These are phyloP conservation scores for Aphanomyces cochlioides DNA, from an alignment of 352 stramenopile genomes.

Conservation along the genomic window DNA sequence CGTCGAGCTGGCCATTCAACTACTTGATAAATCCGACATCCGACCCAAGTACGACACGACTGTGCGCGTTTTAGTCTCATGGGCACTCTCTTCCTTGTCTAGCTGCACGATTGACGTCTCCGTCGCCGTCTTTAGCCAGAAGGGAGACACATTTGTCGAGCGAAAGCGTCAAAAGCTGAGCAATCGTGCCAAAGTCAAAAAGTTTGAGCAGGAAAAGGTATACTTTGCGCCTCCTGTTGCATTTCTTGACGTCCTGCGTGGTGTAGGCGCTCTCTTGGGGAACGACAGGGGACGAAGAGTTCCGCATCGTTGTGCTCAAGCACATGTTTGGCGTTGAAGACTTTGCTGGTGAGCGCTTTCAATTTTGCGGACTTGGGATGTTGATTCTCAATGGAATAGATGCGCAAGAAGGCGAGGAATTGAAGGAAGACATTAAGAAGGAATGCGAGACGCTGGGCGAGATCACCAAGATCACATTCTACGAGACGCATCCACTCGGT, in stretches of 20 bases:
- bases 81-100: neutral
- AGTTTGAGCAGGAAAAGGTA: slow-evolving; percentile 83
- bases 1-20: slow-evolving; percentile 91
- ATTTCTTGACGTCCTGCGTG: too few species aligned
- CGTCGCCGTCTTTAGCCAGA: slow-evolving; percentile 87
- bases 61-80: neutral
- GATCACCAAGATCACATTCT: slow-evolving; percentile 91
- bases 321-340: slow-evolving; percentile 92
- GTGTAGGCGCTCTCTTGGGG: slow-evolving; percentile 92
- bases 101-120: slow-evolving; percentile 73
- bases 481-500: slow-evolving; percentile 87
- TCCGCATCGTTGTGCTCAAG: slow-evolving; percentile 96
- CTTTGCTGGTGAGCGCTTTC: slow-evolving; percentile 49
- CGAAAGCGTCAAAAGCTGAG: slow-evolving; percentile 79
- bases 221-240: slow-evolving; percentile 38
- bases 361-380: too few species aligned
- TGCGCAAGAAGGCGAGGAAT: slow-evolving; percentile 52
- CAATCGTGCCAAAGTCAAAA: slow-evolving; percentile 80
- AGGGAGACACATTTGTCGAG: slow-evolving; percentile 71
- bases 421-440: slow-evolving; percentile 72
- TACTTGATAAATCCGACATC: slow-evolving; percentile 89
- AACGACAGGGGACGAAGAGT: slow-evolving; percentile 85
- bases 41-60: slow-evolving; percentile 61
- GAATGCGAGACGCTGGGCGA: slow-evolving; percentile 87
- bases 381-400: slow-evolving; percentile 43